phyloP scores from a whole-genome alignment of 495 filamentous ascomycete species.

The Aspergillus bridgeri region DNA sequence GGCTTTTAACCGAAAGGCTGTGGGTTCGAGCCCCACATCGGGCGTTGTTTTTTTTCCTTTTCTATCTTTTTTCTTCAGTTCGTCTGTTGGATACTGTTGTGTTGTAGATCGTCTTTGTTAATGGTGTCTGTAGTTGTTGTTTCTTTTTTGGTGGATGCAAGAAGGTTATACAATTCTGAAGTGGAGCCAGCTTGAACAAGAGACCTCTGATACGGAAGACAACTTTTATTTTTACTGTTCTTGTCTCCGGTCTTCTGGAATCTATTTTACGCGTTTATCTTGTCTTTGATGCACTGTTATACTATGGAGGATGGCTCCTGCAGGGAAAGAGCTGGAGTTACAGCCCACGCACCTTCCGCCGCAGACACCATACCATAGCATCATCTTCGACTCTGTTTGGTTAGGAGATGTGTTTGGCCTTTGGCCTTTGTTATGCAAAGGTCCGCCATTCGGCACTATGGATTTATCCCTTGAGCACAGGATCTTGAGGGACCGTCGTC shows the following conservation, averaged over 20 bases:
- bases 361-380: not conserved
- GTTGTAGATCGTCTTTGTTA: no score
- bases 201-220: no score
- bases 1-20: not conserved
- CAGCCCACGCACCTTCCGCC: not conserved
- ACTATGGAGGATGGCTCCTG: no score
- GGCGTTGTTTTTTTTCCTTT: not conserved
- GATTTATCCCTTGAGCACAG: not conserved
- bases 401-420: not conserved
- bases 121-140: no score
- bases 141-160: no score
- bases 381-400: not conserved
- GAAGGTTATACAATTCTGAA: no score
- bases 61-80: not conserved
- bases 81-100: no score
- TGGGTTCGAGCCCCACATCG: not conserved
- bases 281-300: no score
- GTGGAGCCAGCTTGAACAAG: no score
- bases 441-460: not conserved
- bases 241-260: not conserved
- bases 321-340: not conserved
- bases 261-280: no score
- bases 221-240: no score
- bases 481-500: not conserved
- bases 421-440: no score